Evolutionary conservation across 345 rosid species (phyloP).

Genomic region (Euphorbia peplus): DNA sequence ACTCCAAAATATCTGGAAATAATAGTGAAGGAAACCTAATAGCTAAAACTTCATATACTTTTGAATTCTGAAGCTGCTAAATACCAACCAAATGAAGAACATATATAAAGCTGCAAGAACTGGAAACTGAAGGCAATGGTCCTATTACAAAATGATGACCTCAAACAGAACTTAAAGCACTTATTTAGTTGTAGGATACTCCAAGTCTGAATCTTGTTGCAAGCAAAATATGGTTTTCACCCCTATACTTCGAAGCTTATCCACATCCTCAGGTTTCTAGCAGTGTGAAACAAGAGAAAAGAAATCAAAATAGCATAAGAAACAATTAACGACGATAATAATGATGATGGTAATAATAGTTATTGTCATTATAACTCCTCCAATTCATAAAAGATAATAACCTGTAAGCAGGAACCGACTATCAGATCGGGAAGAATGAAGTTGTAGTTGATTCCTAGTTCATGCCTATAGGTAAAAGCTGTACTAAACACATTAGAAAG

Average conservation of each 20-base stretch:
- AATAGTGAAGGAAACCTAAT: conserved; percentile 38
- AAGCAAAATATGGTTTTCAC: conserved; percentile 92
- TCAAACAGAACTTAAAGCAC: conserved; percentile 14
- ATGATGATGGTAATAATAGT: too few relatives aligned
- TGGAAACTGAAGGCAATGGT: not conserved
- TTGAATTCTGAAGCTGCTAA: not conserved
- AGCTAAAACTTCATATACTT: not conserved
- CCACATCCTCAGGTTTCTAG: conserved; percentile 82
- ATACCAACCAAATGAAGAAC: conserved; percentile 2
- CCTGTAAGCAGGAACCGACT: conserved; percentile 97
- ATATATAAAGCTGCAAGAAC: not conserved
- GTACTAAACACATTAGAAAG: conserved; percentile 31
- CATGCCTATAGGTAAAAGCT: conserved; percentile 94
- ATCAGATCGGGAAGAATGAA: conserved; percentile 83
- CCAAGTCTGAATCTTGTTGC: conserved; percentile 92
- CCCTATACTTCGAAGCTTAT: conserved; percentile 75
- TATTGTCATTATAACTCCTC: too few relatives aligned
- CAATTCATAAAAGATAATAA: conserved; percentile 25
- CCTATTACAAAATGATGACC: not conserved
- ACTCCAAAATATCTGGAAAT: conserved; percentile 81
- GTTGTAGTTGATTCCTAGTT: conserved; percentile 86
- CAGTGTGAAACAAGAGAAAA: conserved; percentile 18
- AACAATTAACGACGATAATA: too few relatives aligned
- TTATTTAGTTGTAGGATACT: conserved; percentile 63
- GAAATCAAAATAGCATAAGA: not conserved